Evolutionary conservation across 768 basidiomycete genomes (phyloP), one percentile per base, ranked within the genome.

Genomic region (Mycena leptocephala): DNA sequence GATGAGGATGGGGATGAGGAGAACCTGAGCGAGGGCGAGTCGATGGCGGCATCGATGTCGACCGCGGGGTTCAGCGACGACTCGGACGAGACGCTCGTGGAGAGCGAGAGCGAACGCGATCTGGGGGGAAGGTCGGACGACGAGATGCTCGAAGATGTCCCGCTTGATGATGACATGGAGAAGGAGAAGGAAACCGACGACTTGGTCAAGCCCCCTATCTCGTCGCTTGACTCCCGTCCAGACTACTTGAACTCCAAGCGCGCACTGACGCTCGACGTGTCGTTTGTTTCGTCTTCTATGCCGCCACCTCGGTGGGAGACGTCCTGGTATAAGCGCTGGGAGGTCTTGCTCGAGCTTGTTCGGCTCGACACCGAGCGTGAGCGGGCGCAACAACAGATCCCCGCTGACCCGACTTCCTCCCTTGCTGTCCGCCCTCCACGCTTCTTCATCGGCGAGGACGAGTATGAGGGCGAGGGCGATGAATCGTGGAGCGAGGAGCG

Each of bases 51-150:
- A 39, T 75, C 77, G 18, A 80, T 81, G 26, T 85, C 85, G 3
- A 80, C 79, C 4, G 82, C 83, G 13, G 81, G 80, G 26, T 87
- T 81, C 76, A 88, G 88, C 77, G 89, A 89, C 72, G 90, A 90
- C 78, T 89, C 90, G n/a, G 92, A 92, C 71, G 79, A 85, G n/a
- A 92, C 92, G 11, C 86, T 92, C 24, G 90, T 92, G 30, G 90
- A 89, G 78, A 89, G 88, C 63, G 89, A 89, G 68, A 85, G 81
- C 64, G 87, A 88, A n/a, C n/a, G n/a, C n/a, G n/a, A n/a, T n/a
- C n/a, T n/a, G 46, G 35, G 78, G 37, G 76, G 46, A n/a, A 85
- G 77, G 67, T 33, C 74, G n/a, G 48, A 61, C 20, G 74, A 74
- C 32, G 65, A 73, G 76, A 37, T 62, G 74, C 48, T 77, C 63